These are phyloP conservation scores for Omphalotus olearius DNA, from an alignment of 1,284 basidiomycete species.

Conservation along the genomic window DNA sequence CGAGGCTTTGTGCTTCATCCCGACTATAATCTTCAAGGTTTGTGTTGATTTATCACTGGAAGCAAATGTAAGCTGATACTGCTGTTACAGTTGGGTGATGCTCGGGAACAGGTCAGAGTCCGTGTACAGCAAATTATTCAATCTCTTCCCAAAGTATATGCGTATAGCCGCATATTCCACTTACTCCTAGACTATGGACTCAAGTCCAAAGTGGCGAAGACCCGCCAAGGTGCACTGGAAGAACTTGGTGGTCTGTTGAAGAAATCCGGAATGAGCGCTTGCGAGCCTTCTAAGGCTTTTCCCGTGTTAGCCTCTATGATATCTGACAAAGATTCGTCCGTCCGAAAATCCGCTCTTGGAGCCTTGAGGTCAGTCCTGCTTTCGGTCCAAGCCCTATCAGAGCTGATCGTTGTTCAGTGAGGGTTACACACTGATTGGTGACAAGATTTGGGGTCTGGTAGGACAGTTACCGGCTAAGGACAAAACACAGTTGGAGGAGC, in stretches of 20 bases:
- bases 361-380: slow-evolving; percentile 53
- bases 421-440: slow-evolving; percentile 80
- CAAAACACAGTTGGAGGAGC: slow-evolving; percentile 88
- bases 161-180: slow-evolving; percentile 88
- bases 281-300: slow-evolving; percentile 77
- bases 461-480: slow-evolving; percentile 81
- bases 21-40: slow-evolving; percentile 90
- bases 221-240: slow-evolving; percentile 81
- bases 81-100: slow-evolving; percentile 66
- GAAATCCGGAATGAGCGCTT: slow-evolving; percentile 80
- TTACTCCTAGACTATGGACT: slow-evolving; percentile 83
- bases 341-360: slow-evolving; percentile 80
- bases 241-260: slow-evolving; percentile 78
- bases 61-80: slow-evolving; percentile 9
- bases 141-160: slow-evolving; percentile 74
- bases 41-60: slow-evolving; percentile 20
- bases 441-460: slow-evolving; percentile 80
- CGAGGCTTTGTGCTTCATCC: slow-evolving; percentile 87
- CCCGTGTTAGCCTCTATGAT: slow-evolving; percentile 79
- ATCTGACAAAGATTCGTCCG: slow-evolving; percentile 83
- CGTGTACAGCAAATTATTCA: slow-evolving; percentile 74
- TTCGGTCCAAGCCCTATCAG: neutral
- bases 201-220: slow-evolving; percentile 87
- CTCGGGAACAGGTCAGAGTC: slow-evolving; percentile 68
- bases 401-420: slow-evolving; percentile 46